Evolutionary conservation across 2,329 filamentous ascomycete genomes (phyloP), one percentile per base, ranked within the genome.

Genomic region (Mollisia scopiformis): DNA sequence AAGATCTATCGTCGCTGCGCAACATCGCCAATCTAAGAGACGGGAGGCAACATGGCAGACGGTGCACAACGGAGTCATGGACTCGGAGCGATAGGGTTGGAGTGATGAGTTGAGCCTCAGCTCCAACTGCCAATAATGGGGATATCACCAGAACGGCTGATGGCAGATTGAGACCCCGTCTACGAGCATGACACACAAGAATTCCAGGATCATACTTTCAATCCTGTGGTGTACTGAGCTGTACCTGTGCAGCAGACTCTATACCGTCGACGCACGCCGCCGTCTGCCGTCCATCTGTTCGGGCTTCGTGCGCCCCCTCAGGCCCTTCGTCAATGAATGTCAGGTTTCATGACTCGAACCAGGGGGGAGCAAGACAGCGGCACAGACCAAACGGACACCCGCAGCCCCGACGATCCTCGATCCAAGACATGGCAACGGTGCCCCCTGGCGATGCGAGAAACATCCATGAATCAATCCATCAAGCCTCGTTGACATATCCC

Each of bases 271-370:
- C 61, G 64, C 64, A 57, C 21, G 21, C 41, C 33, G 52, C 62
- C 58, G 59, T 62, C 41, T 33, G 41, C 28, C 33, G 43, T 27
- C 19, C 30, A 55, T 16, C 49, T 39, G 8, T 55, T 55, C 51
- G 41, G 57, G 51, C 52, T 56, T 58, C 58, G 47, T 41, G 55
- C 54, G 37, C 37, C 21, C 27, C 47, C 28, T 62, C 55, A 59
- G 46, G 25, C 21, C 25, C 51, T 39, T 62, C 55, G 61, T 58
- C 58, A 49, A 35, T 58, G 59, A 59, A 35, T 64, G 58, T 61
- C 64, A 61, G 61, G 62, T 66, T 66, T 64, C 57, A 66, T 66
- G 58, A 63, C 59, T 62, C 56, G 51, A 60, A 55, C 58, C 35
- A 30, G 55, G 57, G 23, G 47, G 30, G n/a, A n/a, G 46, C 33